Base-by-base conservation (phyloP, 2,329 filamentous ascomycete genomes). In the Hymenoscyphus fraxineus region DNA sequence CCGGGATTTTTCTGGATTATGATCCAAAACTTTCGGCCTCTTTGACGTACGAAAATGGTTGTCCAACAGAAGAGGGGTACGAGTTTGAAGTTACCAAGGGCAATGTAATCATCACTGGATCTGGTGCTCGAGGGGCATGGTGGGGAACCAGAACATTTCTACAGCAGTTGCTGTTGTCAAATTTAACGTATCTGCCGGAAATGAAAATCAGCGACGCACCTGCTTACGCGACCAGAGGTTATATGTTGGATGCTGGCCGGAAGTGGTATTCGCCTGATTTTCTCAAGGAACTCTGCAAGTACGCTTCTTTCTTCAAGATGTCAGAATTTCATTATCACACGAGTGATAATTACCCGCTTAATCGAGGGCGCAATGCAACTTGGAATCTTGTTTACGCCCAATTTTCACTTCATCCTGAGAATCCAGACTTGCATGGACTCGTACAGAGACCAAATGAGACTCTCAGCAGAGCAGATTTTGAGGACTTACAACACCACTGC, bases 281-380 rank as follows among this genome's bases (percentile, higher is more conserved):
- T 66, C 70, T 87, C 16, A 77, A 79, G 47, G 83, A 86, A n/a
- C 75, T 87, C 66, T 87, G 85, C 73, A 79, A 80, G 0, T 87
- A 85, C 72, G 81, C 84, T 66, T 86, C 83, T 32, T 86, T 83
- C 71, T 87, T 85, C 76, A 87, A 87, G 70, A 80, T 86, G 66
- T 86, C 85, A 66, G 80, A 80, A 0, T 82, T 87, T 61, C 85
- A 87, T 57, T 73, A 86, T 22, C 85, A 87, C 69, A 77, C 85
- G 2, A 84, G 80, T 65, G 85, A 87, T 70, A 86, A 86, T 68
- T 74, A 83, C 4, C 79, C 79, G 70, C 80, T 82, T 56, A 83
- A 83, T 44, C 76, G 80, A 1, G 76, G 77, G 27, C 77, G 80
- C 22, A 85, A 85, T 58, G 78, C 77, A 40, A 66, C 71, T 35